These are phyloP conservation scores for Verticillium albo-atrum DNA, from an alignment of 2,329 filamentous ascomycete species.

Conservation along the genomic window DNA sequence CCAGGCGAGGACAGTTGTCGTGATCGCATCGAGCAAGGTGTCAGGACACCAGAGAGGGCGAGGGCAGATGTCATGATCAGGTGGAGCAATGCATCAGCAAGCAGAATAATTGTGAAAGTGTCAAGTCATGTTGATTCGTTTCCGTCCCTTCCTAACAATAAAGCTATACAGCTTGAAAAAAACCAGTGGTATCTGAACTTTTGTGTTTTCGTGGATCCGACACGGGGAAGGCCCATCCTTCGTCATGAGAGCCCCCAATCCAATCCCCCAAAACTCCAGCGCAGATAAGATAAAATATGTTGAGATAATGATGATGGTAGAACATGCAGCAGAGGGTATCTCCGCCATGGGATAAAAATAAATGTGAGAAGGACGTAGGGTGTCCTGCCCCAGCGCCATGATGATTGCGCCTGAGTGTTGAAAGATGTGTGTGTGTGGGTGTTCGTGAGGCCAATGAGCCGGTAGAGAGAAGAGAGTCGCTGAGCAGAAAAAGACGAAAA, in stretches of 20 bases:
- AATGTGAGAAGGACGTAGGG: neutral
- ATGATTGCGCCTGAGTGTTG: neutral
- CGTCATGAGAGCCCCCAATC: neutral
- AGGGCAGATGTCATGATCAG: no score
- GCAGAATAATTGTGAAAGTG: neutral
- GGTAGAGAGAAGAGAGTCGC: neutral
- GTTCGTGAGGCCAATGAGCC: neutral
- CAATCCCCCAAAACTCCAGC: neutral
- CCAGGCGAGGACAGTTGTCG: no score
- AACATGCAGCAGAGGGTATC: neutral
- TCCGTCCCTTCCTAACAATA: neutral
- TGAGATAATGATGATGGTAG: neutral
- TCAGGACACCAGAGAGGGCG: no score
- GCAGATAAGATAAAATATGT: neutral
- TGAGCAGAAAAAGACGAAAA: neutral
- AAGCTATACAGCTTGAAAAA: neutral
- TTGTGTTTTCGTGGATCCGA: constrained; percentile 1
- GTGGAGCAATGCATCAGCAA: no score
- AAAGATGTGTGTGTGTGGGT: neutral
- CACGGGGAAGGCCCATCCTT: neutral
- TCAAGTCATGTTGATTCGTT: neutral
- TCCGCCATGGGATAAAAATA: neutral
- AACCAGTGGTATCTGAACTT: constrained; percentile 2
- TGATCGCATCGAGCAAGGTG: no score
- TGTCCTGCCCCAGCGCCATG: neutral